Evolutionary conservation across 768 basidiomycete genomes (phyloP).

Genomic region (Suillus subalutaceus): DNA sequence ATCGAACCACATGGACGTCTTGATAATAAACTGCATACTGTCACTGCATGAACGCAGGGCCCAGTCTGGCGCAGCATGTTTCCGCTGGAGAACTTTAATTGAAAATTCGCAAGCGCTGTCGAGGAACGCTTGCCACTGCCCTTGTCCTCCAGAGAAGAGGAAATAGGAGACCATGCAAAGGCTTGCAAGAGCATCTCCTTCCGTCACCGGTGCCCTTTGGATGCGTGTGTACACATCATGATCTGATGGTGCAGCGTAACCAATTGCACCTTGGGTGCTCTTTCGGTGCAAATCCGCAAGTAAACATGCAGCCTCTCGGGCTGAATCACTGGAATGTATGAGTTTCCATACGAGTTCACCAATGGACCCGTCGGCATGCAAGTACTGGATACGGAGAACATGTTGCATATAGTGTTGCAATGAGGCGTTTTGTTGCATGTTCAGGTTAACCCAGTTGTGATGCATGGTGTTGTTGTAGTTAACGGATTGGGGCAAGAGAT

Average conservation of each 20-base stretch:
- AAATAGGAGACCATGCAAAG: conserved; percentile 75
- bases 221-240: conserved; percentile 29
- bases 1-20: conserved; percentile 88
- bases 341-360: conserved; percentile 52
- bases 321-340: conserved; percentile 47
- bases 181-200: conserved; percentile 79
- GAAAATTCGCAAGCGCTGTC: conserved; percentile 62
- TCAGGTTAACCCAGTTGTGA: conserved; percentile 16
- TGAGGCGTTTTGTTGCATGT: conserved; percentile 23
- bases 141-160: conserved; percentile 77
- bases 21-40: conserved; percentile 73
- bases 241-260: conserved; percentile 24
- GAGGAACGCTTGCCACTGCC: conserved; percentile 71
- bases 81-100: conserved; percentile 45
- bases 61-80: conserved; percentile 41
- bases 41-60: conserved; percentile 48
- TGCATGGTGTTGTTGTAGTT: conserved; percentile 8
- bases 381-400: conserved; percentile 70
- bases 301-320: conserved; percentile 62
- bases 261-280: conserved; percentile 27
- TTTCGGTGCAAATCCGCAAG: conserved; percentile 60
- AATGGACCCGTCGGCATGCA: conserved; percentile 58
- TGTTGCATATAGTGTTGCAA: conserved; percentile 56
- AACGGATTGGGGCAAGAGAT: conserved; percentile 13
- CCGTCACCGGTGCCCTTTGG: conserved; percentile 33